Evolutionary conservation across 148 eudicot genomes (phyloP), one percentile per base, ranked within the genome.

Genomic region (Dysphania ambrosioides): DNA sequence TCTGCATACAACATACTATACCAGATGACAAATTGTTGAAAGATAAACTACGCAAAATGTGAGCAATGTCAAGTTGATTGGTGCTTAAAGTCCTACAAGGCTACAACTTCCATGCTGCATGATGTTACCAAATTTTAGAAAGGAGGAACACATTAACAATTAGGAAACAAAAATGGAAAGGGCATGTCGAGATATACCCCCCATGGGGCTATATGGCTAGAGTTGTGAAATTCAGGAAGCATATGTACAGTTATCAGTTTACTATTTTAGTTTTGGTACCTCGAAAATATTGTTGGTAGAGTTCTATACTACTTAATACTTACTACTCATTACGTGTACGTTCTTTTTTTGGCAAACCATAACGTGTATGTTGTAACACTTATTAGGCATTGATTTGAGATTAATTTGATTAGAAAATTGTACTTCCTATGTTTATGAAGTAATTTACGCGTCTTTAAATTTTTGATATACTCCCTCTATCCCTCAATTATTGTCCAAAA

Each of bases 231-330:
- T 44, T 13, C 34, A 42, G 35, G 35, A 15, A 40, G 35, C 55
- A 38, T 55, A 72, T 72, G 65, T 72, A 72, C 23, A 72, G 35
- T 26, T 24, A 11, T 4, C 57, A 29, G 16, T 19, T 70, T n/a
- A n/a, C n/a, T n/a, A n/a, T n/a, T 19, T 51, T 69, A 47, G n/a
- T n/a, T n/a, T 11, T 30, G 21, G 24, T 51, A 30, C 31, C 7
- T 32, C 42, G 8, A n/a, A 53, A 18, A 32, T 53, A 30, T 59
- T 27, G 56, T 72, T 47, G 53, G 3, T 16, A 47, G 16, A n/a
- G n/a, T n/a, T n/a, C n/a, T n/a, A n/a, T n/a, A n/a, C n/a, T n/a
- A n/a, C n/a, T n/a, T n/a, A n/a, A n/a, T n/a, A n/a, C n/a, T n/a
- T n/a, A n/a, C n/a, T n/a, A n/a, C n/a, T n/a, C n/a, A n/a, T n/a